Evolutionary conservation across 129 eudicot species (phyloP).

Genomic region (Arctium lappa): DNA sequence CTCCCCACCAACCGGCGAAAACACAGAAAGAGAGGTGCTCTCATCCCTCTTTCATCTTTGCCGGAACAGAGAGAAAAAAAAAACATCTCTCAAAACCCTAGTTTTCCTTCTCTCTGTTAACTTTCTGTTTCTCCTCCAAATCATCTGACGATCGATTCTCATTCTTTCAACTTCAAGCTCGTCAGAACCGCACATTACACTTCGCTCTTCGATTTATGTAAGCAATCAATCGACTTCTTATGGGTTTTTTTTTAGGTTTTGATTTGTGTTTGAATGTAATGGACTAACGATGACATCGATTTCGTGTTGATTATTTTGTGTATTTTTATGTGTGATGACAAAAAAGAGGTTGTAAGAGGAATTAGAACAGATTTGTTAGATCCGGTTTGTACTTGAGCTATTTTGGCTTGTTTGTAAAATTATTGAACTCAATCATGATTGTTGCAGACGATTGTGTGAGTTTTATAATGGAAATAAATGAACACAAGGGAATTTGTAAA

Average conservation of each 20-base stretch:
- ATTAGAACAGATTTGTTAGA: conserved; percentile 18
- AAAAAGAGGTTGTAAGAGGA: background rate
- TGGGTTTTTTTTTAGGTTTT: background rate
- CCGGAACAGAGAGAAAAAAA: conserved; percentile 15
- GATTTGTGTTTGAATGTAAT: background rate
- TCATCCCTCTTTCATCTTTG: conserved; percentile 29
- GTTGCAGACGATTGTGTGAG: background rate
- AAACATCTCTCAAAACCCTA: conserved; percentile 19
- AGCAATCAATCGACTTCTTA: conserved; percentile 10
- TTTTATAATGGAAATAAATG: background rate
- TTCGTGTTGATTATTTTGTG: background rate
- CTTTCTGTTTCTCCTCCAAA: conserved; percentile 11
- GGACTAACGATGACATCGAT: background rate
- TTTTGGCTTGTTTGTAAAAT: conserved; percentile 19
- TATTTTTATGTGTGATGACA: conserved; percentile 12
- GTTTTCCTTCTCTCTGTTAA: background rate
- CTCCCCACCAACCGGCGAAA: conserved; percentile 25
- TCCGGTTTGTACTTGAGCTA: conserved; percentile 22
- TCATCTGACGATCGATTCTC: conserved; percentile 27
- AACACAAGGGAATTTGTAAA: background rate
- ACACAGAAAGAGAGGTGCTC: conserved; percentile 17
- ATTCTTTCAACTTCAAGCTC: conserved; percentile 16
- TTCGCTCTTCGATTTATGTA: conserved; percentile 26
- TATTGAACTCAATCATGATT: conserved; percentile 10
- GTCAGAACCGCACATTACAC: conserved; percentile 28